These are phyloP conservation scores for Trichoderma aggressivum DNA, from an alignment of 2,329 filamentous ascomycete genomes.

Conservation along the genomic window DNA sequence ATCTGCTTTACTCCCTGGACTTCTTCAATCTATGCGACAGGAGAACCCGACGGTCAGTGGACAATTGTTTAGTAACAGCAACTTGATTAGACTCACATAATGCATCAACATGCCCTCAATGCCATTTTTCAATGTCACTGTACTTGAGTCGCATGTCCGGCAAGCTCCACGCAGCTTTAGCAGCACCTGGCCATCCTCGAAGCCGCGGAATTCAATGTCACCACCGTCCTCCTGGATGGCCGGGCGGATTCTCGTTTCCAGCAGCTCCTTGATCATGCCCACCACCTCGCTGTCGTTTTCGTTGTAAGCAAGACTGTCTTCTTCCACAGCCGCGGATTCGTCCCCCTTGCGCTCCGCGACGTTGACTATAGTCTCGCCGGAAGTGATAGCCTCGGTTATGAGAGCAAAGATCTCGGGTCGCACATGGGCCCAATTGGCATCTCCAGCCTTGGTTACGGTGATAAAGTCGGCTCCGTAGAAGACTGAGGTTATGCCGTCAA, in stretches of 20 bases:
- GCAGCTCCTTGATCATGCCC: slow-evolving; percentile 96
- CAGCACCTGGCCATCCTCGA: slow-evolving; percentile 75
- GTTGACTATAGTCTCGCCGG: slow-evolving; percentile 77
- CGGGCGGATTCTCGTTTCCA: slow-evolving; percentile 91
- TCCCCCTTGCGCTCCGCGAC: slow-evolving; percentile 59
- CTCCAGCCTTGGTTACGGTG: slow-evolving; percentile 85
- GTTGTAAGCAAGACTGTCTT: slow-evolving; percentile 76
- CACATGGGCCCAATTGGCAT: slow-evolving; percentile 90
- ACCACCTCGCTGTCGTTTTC: slow-evolving; percentile 93
- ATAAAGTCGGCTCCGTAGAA: slow-evolving; percentile 97
- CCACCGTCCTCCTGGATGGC: slow-evolving; percentile 97
- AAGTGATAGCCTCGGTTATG: slow-evolving; percentile 88
- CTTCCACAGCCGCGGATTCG: slow-evolving; percentile 39
- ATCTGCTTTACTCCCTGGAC: slow-evolving; percentile 91
- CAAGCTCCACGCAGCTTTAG: slow-evolving; percentile 90
- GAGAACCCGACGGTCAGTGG: neutral
- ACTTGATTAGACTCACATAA: slow-evolving; percentile 60
- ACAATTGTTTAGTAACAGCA: no score
- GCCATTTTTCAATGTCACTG: slow-evolving; percentile 93
- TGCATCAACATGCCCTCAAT: slow-evolving; percentile 99
- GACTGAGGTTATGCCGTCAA: slow-evolving; percentile 90
- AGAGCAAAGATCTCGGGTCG: slow-evolving; percentile 93
- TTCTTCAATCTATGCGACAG: slow-evolving; percentile 76
- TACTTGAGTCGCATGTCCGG: slow-evolving; percentile 93
- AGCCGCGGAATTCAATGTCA: slow-evolving; percentile 93